Evolutionary conservation across 1,284 basidiomycete species (phyloP).

Genomic region (Austropuccinia psidii): DNA sequence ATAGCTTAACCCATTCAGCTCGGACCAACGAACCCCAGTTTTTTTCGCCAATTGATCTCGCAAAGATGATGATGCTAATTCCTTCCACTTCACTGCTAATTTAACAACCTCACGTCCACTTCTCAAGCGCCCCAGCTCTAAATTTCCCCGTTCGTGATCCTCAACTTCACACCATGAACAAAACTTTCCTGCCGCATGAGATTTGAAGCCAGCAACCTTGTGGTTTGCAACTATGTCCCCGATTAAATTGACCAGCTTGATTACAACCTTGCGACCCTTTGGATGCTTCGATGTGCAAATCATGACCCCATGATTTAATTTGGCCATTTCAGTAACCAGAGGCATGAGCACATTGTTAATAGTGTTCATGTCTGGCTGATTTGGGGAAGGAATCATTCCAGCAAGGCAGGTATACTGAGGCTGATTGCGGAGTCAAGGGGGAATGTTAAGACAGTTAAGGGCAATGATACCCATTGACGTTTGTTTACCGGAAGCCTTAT

Average conservation of each 20-base stretch:
- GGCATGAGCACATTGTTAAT: background rate
- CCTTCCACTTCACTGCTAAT: background rate
- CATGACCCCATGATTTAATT: background rate
- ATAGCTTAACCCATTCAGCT: background rate
- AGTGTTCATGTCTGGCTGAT: background rate
- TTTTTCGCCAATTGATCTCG: background rate
- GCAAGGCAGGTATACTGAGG: background rate
- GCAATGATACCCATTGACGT: background rate
- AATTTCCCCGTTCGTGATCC: background rate
- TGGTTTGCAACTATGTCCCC: slow-evolving; percentile 5
- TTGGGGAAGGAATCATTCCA: background rate
- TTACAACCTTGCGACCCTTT: background rate
- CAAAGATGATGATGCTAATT: background rate
- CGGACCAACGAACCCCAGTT: slow-evolving; percentile 13
- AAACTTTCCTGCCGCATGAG: background rate
- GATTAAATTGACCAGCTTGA: background rate
- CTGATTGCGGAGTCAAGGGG: background rate
- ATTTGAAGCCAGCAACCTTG: background rate
- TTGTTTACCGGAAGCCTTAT: background rate
- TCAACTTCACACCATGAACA: background rate
- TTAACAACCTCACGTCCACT: background rate
- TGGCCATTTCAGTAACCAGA: background rate
- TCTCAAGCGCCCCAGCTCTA: background rate
- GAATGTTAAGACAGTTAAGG: background rate
- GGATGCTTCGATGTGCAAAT: background rate